phyloP scores from a whole-genome alignment of 768 basidiomycete genomes.

The Clavaria fumosa region DNA sequence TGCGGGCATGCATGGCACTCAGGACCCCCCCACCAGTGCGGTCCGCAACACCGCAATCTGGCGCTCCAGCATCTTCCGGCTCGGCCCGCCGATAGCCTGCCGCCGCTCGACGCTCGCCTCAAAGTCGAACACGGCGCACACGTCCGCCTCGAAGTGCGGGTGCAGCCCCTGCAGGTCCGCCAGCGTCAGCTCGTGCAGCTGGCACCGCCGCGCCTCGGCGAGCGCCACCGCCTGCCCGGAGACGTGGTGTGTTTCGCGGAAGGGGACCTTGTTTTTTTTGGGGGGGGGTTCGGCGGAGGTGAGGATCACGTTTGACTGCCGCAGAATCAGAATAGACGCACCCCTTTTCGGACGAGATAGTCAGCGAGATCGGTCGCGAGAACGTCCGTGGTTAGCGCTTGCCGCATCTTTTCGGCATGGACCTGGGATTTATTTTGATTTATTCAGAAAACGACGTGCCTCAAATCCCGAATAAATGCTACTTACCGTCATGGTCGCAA shows the following conservation, averaged over 20 bases:
- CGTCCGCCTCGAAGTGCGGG: slow-evolving; percentile 67
- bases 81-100: slow-evolving; percentile 85
- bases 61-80: slow-evolving; percentile 65
- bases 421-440: slow-evolving; percentile 34
- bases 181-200: slow-evolving; percentile 67
- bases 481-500: slow-evolving; percentile 75
- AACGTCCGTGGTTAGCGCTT: slow-evolving; percentile 90
- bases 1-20: no score
- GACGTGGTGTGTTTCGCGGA: slow-evolving; percentile 97
- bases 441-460: background rate
- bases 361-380: slow-evolving; percentile 98
- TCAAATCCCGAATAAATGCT: background rate
- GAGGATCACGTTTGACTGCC: background rate
- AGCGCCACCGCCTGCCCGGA: slow-evolving; percentile 93
- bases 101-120: slow-evolving; percentile 90
- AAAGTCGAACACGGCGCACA: slow-evolving; percentile 81
- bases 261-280: no score
- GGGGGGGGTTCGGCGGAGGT: no score
- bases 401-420: slow-evolving; percentile 77
- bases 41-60: slow-evolving; percentile 69
- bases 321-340: slow-evolving; percentile 27
- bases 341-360: slow-evolving; percentile 96
- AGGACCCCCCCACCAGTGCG: slow-evolving; percentile 33
- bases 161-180: slow-evolving; percentile 67
- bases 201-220: slow-evolving; percentile 69